These are phyloP conservation scores for Sophora flavescens DNA, from an alignment of 306 rosid species.

Conservation along the genomic window DNA sequence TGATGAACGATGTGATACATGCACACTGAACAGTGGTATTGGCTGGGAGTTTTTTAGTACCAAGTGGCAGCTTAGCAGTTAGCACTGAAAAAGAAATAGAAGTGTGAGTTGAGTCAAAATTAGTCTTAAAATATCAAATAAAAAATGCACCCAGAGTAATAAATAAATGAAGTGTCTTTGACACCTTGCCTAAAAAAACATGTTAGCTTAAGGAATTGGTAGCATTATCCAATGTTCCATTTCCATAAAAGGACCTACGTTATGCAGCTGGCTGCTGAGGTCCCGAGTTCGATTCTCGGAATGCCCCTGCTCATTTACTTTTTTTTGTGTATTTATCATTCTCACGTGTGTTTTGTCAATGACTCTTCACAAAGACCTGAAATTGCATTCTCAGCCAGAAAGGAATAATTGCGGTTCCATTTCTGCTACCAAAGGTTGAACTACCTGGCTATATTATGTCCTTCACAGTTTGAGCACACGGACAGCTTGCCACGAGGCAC, in stretches of 20 bases:
- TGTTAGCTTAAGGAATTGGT: constrained; percentile 13
- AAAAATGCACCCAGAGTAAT: not conserved
- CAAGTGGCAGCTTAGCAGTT: not conserved
- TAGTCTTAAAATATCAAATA: not conserved
- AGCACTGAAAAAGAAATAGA: constrained; percentile 1
- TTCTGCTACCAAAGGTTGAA: not conserved
- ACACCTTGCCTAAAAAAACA: constrained; percentile 11
- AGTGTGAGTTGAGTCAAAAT: not conserved
- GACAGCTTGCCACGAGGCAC: not conserved
- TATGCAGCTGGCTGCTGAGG: constrained; percentile 39
- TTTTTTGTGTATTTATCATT: not conserved
- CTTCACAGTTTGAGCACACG: not conserved
- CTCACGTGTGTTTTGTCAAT: not conserved
- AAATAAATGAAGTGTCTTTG: constrained; percentile 9
- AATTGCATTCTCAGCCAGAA: not conserved
- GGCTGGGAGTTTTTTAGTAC: not conserved
- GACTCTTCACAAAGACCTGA: not conserved
- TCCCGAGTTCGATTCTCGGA: constrained; percentile 63
- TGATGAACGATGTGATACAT: constrained; percentile 2
- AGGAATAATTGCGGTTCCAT: not conserved
- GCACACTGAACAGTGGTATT: not conserved
- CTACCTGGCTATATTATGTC: not conserved
- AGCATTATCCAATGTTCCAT: constrained; percentile 9
- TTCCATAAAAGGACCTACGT: constrained; percentile 12
- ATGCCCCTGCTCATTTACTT: constrained; percentile 41